Conservation (phyloP, 73 alveolate species). For the Paramecium octaurelia region DNA sequence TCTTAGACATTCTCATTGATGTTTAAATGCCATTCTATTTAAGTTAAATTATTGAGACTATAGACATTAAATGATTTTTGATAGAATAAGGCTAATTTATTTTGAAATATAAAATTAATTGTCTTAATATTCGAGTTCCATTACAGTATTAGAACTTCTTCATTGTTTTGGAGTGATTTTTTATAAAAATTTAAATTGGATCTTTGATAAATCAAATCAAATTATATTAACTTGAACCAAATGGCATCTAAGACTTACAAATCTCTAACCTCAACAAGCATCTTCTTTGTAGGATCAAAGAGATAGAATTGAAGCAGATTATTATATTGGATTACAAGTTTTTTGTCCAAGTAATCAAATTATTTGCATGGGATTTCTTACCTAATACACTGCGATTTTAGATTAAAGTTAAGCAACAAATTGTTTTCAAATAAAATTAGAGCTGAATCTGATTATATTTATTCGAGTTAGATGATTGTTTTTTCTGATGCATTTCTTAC, state of each 20-base stretch:
- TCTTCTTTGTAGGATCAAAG: neutral
- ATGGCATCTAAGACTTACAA: neutral
- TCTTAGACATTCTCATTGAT: neutral
- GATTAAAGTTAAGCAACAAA: neutral
- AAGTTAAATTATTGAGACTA: neutral
- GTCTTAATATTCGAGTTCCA: neutral
- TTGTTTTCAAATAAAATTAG: neutral
- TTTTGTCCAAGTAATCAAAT: neutral
- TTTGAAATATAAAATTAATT: neutral
- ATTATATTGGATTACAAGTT: neutral
- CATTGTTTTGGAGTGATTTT: neutral
- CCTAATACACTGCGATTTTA: neutral
- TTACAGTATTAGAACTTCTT: neutral
- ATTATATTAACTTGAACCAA: neutral
- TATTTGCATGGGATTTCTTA: neutral
- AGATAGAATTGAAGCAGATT: neutral
- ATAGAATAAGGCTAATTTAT: neutral
- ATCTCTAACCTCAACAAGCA: neutral
- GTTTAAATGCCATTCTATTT: neutral
- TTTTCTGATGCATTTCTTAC: neutral
- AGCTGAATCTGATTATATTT: neutral
- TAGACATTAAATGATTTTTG: neutral
- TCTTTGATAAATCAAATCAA: neutral
- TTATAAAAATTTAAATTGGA: neutral
- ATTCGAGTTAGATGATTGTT: neutral